phyloP scores from a whole-genome alignment of 192 early-diverging fungal species.

The Obelidium mucronatum region DNA sequence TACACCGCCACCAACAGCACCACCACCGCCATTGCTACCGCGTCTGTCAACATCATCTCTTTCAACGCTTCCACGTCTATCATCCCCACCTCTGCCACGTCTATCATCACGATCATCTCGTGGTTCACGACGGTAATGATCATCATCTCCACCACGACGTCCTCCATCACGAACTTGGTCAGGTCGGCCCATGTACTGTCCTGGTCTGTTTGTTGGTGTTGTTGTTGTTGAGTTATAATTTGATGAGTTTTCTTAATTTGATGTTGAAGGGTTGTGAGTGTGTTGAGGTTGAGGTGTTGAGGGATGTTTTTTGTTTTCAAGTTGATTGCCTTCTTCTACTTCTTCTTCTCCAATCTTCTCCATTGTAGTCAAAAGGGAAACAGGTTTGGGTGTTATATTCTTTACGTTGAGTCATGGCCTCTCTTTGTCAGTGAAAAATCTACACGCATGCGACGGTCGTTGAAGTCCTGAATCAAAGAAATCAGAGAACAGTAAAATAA shows the following conservation, averaged over 20 bases:
- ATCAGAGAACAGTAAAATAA: slow-evolving; percentile 50
- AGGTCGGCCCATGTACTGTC: slow-evolving; percentile 73
- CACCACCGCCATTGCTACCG: slow-evolving; percentile 6
- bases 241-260: neutral
- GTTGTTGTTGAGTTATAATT: neutral
- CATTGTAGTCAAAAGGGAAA: too few relatives aligned
- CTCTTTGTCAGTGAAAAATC: slow-evolving; percentile 66
- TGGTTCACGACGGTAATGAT: slow-evolving; percentile 37
- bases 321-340: too few relatives aligned
- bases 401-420: slow-evolving; percentile 60
- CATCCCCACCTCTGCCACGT: slow-evolving; percentile 2
- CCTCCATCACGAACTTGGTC: slow-evolving; percentile 41
- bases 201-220: slow-evolving; percentile 57
- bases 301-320: too few relatives aligned
- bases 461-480: slow-evolving; percentile 16
- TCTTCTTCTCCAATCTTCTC: too few relatives aligned
- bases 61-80: neutral
- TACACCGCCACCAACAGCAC: too few relatives aligned
- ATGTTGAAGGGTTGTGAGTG: neutral
- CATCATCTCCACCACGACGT: slow-evolving; percentile 34
- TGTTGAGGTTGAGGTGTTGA: neutral
- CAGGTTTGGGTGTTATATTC: too few relatives aligned
- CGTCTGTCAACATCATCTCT: neutral
- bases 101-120: neutral
- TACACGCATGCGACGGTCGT: slow-evolving; percentile 36